Conservation (phyloP, 2,329 filamentous ascomycete genomes). For the Alternaria atra region DNA sequence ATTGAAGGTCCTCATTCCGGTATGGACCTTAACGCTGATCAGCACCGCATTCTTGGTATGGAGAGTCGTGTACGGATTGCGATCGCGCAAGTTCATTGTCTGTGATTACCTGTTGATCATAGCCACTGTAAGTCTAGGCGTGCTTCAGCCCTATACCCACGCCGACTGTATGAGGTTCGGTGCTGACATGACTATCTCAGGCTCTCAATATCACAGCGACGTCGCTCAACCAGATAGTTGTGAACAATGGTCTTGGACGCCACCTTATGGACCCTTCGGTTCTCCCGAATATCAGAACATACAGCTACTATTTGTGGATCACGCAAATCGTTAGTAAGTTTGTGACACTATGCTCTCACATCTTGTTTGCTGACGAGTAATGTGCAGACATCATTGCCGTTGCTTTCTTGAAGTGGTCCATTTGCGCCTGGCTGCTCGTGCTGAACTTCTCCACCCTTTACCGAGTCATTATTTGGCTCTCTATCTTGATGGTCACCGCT, state of each 20-base stretch:
- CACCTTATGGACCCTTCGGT: constrained; percentile 37
- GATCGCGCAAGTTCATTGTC: constrained; percentile 31
- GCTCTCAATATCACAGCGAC: constrained; percentile 28
- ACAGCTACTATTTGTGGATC: constrained; percentile 37
- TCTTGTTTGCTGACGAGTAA: background rate
- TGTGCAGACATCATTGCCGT: constrained; percentile 34
- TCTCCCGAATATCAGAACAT: constrained; percentile 23
- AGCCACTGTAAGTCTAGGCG: constrained; percentile 29
- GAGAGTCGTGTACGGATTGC: constrained; percentile 35
- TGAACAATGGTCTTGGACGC: constrained; percentile 32
- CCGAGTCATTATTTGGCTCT: constrained; percentile 37
- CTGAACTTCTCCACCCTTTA: constrained; percentile 42
- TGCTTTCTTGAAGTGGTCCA: constrained; percentile 42
- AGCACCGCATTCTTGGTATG: constrained; percentile 35
- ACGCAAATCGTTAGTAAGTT: constrained; percentile 31
- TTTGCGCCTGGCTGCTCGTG: constrained; percentile 41
- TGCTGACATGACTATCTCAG: constrained; percentile 20
- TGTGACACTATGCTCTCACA: background rate
- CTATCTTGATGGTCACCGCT: constrained; percentile 36
- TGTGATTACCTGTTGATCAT: constrained; percentile 41
- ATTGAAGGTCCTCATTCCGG: constrained; percentile 30
- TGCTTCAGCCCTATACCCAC: constrained; percentile 4
- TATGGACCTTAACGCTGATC: constrained; percentile 29
- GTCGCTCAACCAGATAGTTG: constrained; percentile 17
- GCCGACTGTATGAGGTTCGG: background rate